Percentiles rank a stretch among this genome's conserved stretches.
Evolutionary conservation across 2,329 filamentous ascomycete genomes (phyloP).

Genomic region (Penicillium olsonii): DNA sequence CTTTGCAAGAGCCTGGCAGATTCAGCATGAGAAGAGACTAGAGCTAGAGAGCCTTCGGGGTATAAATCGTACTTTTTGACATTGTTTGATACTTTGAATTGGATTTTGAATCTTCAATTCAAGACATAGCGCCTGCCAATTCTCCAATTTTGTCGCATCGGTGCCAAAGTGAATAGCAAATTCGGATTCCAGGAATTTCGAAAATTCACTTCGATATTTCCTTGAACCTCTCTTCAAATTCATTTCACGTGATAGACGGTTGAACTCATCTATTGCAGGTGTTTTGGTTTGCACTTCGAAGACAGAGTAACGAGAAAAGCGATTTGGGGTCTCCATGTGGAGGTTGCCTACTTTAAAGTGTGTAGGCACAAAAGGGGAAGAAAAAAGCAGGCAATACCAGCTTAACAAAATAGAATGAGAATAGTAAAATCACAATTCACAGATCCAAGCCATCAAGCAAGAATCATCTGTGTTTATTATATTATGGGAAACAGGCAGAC

Average conservation of each 20-base stretch:
- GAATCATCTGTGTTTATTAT: not conserved
- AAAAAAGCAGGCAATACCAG: not conserved
- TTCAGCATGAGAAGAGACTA: not conserved
- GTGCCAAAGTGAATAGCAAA: not conserved
- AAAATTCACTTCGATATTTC: not conserved
- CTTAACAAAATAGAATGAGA: not conserved
- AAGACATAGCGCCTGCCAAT: not conserved
- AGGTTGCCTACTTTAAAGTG: not conserved
- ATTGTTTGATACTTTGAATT: not conserved
- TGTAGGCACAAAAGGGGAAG: not conserved
- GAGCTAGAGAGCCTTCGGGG: not conserved
- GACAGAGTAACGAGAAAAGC: not conserved
- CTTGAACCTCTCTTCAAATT: not conserved
- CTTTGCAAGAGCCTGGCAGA: conserved; percentile 15
- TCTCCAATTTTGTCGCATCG: conserved; percentile 2
- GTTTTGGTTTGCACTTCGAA: not conserved
- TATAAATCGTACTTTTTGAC: not conserved
- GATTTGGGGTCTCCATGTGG: not conserved
- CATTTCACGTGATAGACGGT: not conserved
- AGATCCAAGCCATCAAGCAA: not conserved
- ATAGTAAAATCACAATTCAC: not conserved
- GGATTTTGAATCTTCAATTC: not conserved
- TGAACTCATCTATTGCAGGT: not conserved
- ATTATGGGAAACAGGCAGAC: not conserved
- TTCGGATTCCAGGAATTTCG: not conserved